Evolutionary conservation across 2,329 filamentous ascomycete species (phyloP).

Genomic region (Teratosphaeria nubilosa): DNA sequence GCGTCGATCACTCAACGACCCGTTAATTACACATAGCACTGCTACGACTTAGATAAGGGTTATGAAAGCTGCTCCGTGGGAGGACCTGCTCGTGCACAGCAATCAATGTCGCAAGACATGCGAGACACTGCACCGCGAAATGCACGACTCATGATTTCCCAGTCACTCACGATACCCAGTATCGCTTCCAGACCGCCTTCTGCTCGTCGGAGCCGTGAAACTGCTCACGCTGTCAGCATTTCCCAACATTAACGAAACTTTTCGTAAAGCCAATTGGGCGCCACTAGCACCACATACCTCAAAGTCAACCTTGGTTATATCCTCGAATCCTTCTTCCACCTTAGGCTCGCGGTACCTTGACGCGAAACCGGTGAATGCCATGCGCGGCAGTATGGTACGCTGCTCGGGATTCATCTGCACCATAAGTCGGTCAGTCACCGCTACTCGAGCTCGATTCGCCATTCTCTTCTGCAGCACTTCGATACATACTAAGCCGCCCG

Average conservation of each 20-base stretch:
- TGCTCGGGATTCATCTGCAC: slow-evolving; percentile 70
- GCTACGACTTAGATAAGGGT: neutral
- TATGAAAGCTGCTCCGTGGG: neutral
- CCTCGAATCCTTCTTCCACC: slow-evolving; percentile 69
- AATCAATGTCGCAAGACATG: neutral
- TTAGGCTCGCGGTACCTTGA: slow-evolving; percentile 64
- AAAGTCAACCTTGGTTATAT: slow-evolving; percentile 68
- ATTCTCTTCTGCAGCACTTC: neutral
- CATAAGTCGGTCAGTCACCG: slow-evolving; percentile 6
- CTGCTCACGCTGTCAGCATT: slow-evolving; percentile 17
- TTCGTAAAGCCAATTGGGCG: neutral
- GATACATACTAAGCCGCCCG: slow-evolving; percentile 24
- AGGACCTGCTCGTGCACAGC: neutral
- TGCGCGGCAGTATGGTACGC: slow-evolving; percentile 59
- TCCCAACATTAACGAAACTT: neutral
- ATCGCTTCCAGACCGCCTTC: slow-evolving; percentile 61
- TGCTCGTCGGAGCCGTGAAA: slow-evolving; percentile 63
- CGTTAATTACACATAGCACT: neutral
- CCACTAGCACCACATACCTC: slow-evolving; percentile 36
- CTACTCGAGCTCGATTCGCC: neutral
- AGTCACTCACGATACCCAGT: slow-evolving; percentile 49
- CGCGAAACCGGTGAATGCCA: slow-evolving; percentile 70
- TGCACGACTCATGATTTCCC: neutral
- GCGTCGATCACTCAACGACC: neutral
- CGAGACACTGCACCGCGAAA: neutral